A percentile compares a stretch with the other conserved stretches of the same genome.
phyloP scores from a whole-genome alignment of 2,329 filamentous ascomycete genomes.

The Neocatenulostroma microsporum region DNA sequence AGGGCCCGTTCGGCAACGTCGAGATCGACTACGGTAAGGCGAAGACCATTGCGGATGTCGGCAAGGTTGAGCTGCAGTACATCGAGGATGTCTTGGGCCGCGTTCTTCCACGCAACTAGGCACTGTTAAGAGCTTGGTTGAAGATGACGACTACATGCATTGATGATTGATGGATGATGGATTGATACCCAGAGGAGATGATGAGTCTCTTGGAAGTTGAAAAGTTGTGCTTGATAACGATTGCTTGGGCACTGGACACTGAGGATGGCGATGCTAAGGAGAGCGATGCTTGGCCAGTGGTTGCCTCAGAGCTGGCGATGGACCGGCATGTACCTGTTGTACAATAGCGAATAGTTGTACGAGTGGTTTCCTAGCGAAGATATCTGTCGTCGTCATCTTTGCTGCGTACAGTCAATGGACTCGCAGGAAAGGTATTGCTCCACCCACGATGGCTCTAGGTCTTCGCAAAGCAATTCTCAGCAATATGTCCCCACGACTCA shows the following conservation, averaged over 20 bases:
- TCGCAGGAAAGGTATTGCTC: no score
- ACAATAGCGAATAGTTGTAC: no score
- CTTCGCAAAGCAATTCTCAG: no score
- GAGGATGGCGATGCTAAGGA: neutral
- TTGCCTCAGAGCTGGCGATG: neutral
- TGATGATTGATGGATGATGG: no score
- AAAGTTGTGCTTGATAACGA: neutral
- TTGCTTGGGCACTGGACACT: neutral
- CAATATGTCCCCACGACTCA: no score
- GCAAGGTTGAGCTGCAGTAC: constrained; percentile 19
- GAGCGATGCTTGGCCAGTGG: no score
- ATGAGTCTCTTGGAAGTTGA: neutral
- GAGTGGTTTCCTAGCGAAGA: no score
- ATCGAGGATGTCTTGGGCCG: constrained; percentile 17
- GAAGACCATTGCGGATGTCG: constrained; percentile 19
- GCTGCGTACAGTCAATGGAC: no score
- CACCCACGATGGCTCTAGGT: no score
- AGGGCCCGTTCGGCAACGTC: constrained; percentile 23
- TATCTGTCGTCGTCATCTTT: no score
- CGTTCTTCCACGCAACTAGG: constrained; percentile 10
- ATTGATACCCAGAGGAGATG: neutral
- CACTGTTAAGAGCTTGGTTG: no score
- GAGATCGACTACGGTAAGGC: constrained; percentile 19
- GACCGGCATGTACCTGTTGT: constrained; percentile 2
- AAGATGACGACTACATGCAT: no score